Conservation (phyloP, 106 monocot genomes). For the Hemerocallis citrina region DNA sequence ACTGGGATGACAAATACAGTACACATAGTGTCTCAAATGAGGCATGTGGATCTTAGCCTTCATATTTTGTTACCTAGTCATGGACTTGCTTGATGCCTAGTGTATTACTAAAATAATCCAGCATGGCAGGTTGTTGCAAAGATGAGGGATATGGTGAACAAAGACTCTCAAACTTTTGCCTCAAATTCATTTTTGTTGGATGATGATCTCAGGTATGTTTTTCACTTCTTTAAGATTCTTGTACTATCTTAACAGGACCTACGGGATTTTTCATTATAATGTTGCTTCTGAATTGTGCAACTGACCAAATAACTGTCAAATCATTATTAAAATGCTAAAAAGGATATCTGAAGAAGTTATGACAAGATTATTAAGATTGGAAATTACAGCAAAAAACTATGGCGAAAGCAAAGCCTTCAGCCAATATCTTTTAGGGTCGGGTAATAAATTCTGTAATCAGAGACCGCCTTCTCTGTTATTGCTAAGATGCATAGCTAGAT, state of each 20-base stretch:
- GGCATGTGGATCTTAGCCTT: conserved; percentile 24
- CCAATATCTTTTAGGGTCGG: too few relatives aligned
- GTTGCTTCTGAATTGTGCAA: too few relatives aligned
- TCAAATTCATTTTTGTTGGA: conserved; percentile 93
- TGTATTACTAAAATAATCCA: neutral
- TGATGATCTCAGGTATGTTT: conserved; percentile 78
- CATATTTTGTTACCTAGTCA: neutral
- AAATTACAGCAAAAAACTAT: too few relatives aligned
- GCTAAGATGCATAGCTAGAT: too few relatives aligned
- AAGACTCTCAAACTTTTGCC: conserved; percentile 50
- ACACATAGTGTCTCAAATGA: conserved; percentile 88
- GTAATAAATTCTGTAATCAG: too few relatives aligned
- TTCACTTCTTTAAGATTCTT: neutral
- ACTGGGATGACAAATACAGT: conserved; percentile 94
- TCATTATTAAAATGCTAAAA: too few relatives aligned
- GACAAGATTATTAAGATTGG: too few relatives aligned
- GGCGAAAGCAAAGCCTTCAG: too few relatives aligned
- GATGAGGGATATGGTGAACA: conserved; percentile 81
- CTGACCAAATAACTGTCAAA: too few relatives aligned
- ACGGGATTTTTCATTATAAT: too few relatives aligned
- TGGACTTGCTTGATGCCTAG: neutral
- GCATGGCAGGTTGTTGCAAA: conserved; percentile 57
- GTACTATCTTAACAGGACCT: neutral
- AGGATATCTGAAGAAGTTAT: too few relatives aligned
- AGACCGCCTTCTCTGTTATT: too few relatives aligned